Evolutionary conservation across 345 rosid species (phyloP).

Genomic region (Arabis alpina): DNA sequence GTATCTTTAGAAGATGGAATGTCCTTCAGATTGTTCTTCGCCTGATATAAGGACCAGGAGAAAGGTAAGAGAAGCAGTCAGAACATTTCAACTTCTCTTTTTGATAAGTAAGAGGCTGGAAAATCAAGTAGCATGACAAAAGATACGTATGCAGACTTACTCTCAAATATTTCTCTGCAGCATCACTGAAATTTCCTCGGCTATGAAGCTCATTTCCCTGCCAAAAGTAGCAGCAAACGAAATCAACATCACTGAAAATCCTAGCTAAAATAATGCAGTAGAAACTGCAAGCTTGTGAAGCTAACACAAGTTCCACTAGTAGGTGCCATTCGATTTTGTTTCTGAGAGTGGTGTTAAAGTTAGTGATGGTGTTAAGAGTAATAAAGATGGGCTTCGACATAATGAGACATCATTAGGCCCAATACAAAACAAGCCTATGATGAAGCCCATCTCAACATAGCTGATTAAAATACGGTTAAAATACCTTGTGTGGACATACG

Average conservation of each 20-base stretch:
- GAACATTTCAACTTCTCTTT: neutral
- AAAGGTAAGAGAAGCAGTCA: conserved; percentile 16
- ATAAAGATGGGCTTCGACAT: too few species aligned
- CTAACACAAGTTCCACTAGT: neutral
- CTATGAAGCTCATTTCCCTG: conserved; percentile 94
- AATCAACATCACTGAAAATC: neutral
- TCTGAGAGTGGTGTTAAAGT: too few species aligned
- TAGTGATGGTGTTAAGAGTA: too few species aligned
- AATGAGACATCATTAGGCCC: too few species aligned
- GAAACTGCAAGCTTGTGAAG: too few species aligned
- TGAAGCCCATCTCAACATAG: too few species aligned
- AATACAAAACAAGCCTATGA: too few species aligned
- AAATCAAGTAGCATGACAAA: conserved; percentile 22
- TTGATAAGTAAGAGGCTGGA: neutral
- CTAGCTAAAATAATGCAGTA: too few species aligned
- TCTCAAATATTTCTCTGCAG: conserved; percentile 75
- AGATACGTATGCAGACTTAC: conserved; percentile 51
- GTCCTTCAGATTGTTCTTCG: conserved; percentile 78
- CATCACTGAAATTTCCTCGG: conserved; percentile 72
- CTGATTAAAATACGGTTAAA: too few species aligned
- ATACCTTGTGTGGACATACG: too few species aligned
- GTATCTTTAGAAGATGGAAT: conserved; percentile 63
- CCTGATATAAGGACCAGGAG: conserved; percentile 53
- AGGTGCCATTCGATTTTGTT: neutral
- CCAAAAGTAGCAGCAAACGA: conserved; percentile 16